phyloP scores from a whole-genome alignment of 345 rosid species.

The Bretschneidera sinensis region DNA sequence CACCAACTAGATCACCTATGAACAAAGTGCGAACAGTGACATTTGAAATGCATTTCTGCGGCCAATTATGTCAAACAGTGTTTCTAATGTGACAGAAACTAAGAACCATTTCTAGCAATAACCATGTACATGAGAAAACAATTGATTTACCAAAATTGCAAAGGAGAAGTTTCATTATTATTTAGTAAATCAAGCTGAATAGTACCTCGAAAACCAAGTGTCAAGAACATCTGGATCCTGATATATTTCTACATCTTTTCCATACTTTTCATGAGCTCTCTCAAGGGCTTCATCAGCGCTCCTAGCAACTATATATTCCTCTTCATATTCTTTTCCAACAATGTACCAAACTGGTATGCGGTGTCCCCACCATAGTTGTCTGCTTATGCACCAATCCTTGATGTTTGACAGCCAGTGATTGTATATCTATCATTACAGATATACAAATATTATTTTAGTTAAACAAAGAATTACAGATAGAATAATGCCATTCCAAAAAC shows the following conservation, averaged over 20 bases:
- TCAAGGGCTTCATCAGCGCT: slow-evolving; percentile 72
- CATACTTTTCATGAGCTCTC: slow-evolving; percentile 72
- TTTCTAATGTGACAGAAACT: background rate
- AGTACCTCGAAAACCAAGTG: slow-evolving; percentile 98
- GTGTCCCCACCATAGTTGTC: slow-evolving; percentile 99
- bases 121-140: background rate
- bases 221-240: slow-evolving; percentile 99
- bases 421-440: slow-evolving; percentile 52
- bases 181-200: slow-evolving; percentile 8
- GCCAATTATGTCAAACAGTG: too few species aligned
- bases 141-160: background rate
- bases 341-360: slow-evolving; percentile 99
- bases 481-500: background rate
- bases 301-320: slow-evolving; percentile 80
- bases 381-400: slow-evolving; percentile 98
- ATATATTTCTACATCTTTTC: slow-evolving; percentile 75
- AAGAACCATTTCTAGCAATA: background rate
- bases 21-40: too few species aligned
- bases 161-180: background rate
- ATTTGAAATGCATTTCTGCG: too few species aligned
- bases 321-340: slow-evolving; percentile 78
- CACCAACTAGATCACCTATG: too few species aligned
- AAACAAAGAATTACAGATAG: background rate
- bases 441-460: background rate
- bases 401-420: slow-evolving; percentile 96